Conservation (phyloP, 1,139 yeast genomes). For the Wickerhamomyces sp. region DNA sequence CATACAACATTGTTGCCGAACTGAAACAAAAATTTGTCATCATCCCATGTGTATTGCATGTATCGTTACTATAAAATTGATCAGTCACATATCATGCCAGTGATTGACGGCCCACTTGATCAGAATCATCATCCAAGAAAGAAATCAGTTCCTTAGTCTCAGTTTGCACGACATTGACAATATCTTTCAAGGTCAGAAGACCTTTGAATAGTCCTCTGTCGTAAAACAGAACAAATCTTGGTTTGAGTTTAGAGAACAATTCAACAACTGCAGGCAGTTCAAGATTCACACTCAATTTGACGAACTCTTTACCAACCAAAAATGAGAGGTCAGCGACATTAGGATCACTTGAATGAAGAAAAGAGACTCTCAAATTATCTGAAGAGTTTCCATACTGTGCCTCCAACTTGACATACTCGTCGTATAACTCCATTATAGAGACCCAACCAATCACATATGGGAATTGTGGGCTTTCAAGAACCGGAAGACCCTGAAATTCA, state of each 20-base stretch:
- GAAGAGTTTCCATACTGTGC: constrained; percentile 9
- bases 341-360: constrained; percentile 8
- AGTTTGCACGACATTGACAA: constrained; percentile 8
- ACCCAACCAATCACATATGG: constrained; percentile 36
- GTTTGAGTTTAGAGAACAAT: constrained; percentile 20
- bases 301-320: constrained; percentile 15
- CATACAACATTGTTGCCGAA: no score
- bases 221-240: constrained; percentile 18
- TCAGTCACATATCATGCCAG: no score
- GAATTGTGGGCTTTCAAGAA: constrained; percentile 26
- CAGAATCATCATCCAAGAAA: not conserved
- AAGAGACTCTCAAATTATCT: constrained; percentile 13
- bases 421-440: constrained; percentile 30
- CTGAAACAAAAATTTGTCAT: no score
- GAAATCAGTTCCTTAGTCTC: not conserved
- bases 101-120: no score
- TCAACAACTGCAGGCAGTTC: constrained; percentile 21
- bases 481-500: constrained; percentile 35
- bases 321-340: constrained; percentile 8
- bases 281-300: constrained; percentile 12
- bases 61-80: no score
- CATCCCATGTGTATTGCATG: no score
- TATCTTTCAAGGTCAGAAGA: constrained; percentile 19
- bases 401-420: constrained; percentile 20
- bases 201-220: constrained; percentile 18